Percentiles rank a stretch among this genome's conserved stretches.
Conservation (phyloP, 768 basidiomycete genomes). For the Cytidiella melzeri region DNA sequence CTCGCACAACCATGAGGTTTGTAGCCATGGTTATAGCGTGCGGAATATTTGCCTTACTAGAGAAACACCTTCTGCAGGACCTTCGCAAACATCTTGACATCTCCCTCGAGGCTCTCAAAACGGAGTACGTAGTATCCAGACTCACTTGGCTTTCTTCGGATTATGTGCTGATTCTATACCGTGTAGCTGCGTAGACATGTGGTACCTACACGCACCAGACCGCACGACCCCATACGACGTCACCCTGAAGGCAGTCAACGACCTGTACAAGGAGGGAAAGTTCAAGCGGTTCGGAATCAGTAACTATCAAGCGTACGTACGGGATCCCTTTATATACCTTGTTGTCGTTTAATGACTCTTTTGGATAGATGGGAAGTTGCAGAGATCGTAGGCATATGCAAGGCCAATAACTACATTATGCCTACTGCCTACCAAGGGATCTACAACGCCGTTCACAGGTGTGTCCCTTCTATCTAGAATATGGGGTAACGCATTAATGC, state of each 20-base stretch:
- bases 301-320: constrained; percentile 36
- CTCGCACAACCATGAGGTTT: constrained; percentile 10
- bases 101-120: constrained; percentile 39
- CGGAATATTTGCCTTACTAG: not conserved
- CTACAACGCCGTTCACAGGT: constrained; percentile 38
- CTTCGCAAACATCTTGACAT: constrained; percentile 29
- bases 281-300: constrained; percentile 43
- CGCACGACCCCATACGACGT: constrained; percentile 39
- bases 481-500: not conserved
- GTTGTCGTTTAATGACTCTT: constrained; percentile 4
- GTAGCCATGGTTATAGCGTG: too few species aligned
- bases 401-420: constrained; percentile 38
- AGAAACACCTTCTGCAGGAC: constrained; percentile 13
- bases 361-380: constrained; percentile 35
- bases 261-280: constrained; percentile 45
- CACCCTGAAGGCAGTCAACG: constrained; percentile 40
- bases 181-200: constrained; percentile 33
- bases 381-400: constrained; percentile 36
- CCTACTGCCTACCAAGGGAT: constrained; percentile 44
- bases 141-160: not conserved
- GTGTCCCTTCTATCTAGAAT: not conserved
- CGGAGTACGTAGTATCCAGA: constrained; percentile 34
- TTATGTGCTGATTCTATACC: not conserved
- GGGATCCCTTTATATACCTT: not conserved
- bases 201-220: constrained; percentile 43